These are phyloP conservation scores for Pythium biforme DNA, from an alignment of 352 stramenopile species.

Conservation along the genomic window DNA sequence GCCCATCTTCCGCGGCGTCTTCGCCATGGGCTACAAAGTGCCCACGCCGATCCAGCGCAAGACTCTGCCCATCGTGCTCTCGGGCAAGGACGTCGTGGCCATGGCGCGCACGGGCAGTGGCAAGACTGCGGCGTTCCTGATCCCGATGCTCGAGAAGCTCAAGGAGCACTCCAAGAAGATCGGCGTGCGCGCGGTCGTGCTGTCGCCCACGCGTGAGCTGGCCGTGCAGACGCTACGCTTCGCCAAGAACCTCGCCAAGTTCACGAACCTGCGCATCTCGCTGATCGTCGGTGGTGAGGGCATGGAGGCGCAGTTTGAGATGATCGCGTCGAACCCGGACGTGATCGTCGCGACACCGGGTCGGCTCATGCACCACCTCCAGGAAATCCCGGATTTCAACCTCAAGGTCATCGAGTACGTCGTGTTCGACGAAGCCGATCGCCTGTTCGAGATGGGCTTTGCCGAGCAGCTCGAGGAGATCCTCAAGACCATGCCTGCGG, in stretches of 20 bases:
- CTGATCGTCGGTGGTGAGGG: constrained; percentile 97
- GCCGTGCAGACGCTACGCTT: constrained; percentile 96
- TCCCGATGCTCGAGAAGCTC: constrained; percentile 98
- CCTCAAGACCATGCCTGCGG: constrained; percentile 86
- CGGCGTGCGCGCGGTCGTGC: constrained; percentile 85
- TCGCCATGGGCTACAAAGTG: constrained; percentile 95
- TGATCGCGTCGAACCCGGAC: constrained; percentile 92
- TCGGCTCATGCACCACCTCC: constrained; percentile 92
- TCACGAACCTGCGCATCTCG: constrained; percentile 89
- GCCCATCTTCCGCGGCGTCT: constrained; percentile 81
- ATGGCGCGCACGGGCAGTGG: constrained; percentile 98
- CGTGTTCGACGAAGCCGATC: constrained; percentile 99
- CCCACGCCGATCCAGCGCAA: constrained; percentile 99
- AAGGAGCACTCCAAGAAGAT: constrained; percentile 91
- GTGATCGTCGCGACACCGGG: constrained; percentile 94
- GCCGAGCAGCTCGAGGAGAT: constrained; percentile 96
- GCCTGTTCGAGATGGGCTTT: constrained; percentile 99
- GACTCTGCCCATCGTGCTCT: constrained; percentile 95
- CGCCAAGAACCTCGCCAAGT: constrained; percentile 89
- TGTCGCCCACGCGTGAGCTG: constrained; percentile 98
- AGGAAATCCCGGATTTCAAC: constrained; percentile 94
- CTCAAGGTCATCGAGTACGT: constrained; percentile 91
- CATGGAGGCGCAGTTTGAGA: constrained; percentile 98
- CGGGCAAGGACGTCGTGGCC: constrained; percentile 95
- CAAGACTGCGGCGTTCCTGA: constrained; percentile 98